A percentile compares a stretch with the other conserved stretches of the same genome.
These are phyloP conservation scores for Nakazawaea wickerhamii DNA, from an alignment of 805 yeast species.

Conservation along the genomic window DNA sequence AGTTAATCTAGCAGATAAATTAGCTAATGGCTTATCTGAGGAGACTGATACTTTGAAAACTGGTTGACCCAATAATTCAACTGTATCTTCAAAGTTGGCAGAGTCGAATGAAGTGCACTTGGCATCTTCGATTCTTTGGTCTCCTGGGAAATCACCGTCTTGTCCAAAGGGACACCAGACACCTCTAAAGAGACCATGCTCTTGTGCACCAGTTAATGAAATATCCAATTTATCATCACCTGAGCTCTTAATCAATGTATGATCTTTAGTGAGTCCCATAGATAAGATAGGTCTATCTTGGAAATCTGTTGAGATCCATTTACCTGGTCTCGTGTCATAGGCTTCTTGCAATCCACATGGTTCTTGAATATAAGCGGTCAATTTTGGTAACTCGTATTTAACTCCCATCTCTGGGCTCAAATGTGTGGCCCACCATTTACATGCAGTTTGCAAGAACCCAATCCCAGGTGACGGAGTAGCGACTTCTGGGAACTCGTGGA, in stretches of 20 bases:
- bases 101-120: conserved; percentile 34
- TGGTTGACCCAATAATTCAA: conserved; percentile 35
- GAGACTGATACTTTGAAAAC: conserved; percentile 25
- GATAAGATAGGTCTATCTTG: conserved; percentile 15
- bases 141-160: conserved; percentile 40
- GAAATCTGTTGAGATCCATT: conserved; percentile 31
- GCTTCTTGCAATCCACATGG: conserved; percentile 34
- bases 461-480: conserved; percentile 40
- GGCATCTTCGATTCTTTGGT: conserved; percentile 36
- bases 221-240: conserved; percentile 13
- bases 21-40: conserved; percentile 34
- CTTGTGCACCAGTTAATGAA: conserved; percentile 28
- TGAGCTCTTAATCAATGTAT: conserved; percentile 8
- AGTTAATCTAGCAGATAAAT: conserved; percentile 32
- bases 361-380: conserved; percentile 38
- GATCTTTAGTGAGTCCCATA: conserved; percentile 14
- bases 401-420: conserved; percentile 24
- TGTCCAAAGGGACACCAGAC: conserved; percentile 43
- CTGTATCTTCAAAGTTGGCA: conserved; percentile 18
- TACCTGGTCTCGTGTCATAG: conserved; percentile 32
- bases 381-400: conserved; percentile 26
- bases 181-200: conserved; percentile 40
- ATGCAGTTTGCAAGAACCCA: conserved; percentile 37
- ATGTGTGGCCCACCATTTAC: conserved; percentile 36
- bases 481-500: conserved; percentile 43